Base-by-base conservation (phyloP, 768 basidiomycete genomes). In the Leccinum rimulosum region DNA sequence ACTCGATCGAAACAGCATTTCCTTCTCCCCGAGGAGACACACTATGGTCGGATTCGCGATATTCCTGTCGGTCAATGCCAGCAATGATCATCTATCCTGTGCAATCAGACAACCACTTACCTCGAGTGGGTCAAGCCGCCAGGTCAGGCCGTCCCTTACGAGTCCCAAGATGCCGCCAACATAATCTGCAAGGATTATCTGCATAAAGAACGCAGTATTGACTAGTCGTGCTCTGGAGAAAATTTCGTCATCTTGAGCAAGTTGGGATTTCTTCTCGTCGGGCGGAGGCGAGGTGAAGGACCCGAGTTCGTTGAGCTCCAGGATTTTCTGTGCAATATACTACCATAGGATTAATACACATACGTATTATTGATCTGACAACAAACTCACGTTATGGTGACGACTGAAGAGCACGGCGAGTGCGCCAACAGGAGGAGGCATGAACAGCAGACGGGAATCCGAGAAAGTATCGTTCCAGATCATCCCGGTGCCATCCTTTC, bases 91-190 rank as follows among this genome's bases (percentile, higher is more conserved):
- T 31, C 30, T 9, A 48, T 12, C 35, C 45, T 28, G 17, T 4
- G 5, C n/a, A 11, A 25, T 30, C 15, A 3, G 30, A 52, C 14
- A 12, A 43, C 25, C 15, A 47, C 64, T 17, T 64, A 87, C 87
- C 73, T 80, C 77, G 35, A 89, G 77, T 30, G 91, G 86, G 62
- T 90, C 79, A 38, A 92, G 75, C 55, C 87, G 80, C 90, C 90
- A 92, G 45, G 74, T 68, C 59, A 74, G 74, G 3, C 84, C 82
- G 62, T 91, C 86, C 31, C 82, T 77, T 17, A 80, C 82, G 12
- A 90, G 79, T n/a, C 85, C 86, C 30, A 92, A 77, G 63, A 92
- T 91, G 19, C 82, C 80, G 15, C 87, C 88, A 15, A 92, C 85
- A 61, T 92, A 92, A 68, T 91, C 89, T 75, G 66, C 61, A 47